Conservation (phyloP, 495 filamentous ascomycete species). For the Symbiotaphrina buchneri region DNA sequence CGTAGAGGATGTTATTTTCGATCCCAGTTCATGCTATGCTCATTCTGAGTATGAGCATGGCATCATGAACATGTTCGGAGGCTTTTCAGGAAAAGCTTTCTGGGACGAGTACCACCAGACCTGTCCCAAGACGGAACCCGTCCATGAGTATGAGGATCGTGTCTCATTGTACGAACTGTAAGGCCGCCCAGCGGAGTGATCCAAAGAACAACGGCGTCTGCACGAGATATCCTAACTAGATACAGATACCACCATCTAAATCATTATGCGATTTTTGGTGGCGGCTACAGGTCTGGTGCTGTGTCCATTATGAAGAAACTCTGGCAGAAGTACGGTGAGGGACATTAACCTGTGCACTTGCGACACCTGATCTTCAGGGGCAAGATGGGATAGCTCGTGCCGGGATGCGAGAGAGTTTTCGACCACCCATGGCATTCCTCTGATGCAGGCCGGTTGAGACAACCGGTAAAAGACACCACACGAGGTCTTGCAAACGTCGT, state of each 20-base stretch:
- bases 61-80: conserved; percentile 93
- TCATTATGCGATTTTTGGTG: conserved; percentile 67
- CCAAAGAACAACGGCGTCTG: too few relatives aligned
- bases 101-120: conserved; percentile 53
- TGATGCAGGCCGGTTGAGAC: too few relatives aligned
- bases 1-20: conserved; percentile 62
- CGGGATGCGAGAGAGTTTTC: too few relatives aligned
- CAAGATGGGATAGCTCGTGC: too few relatives aligned
- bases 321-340: conserved; percentile 36
- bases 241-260: conserved; percentile 79
- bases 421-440: too few relatives aligned
- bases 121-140: conserved; percentile 59
- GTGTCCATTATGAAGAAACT: conserved; percentile 54
- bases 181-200: too few relatives aligned
- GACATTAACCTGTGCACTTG: too few relatives aligned
- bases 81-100: conserved; percentile 43
- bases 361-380: too few relatives aligned
- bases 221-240: too few relatives aligned
- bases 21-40: conserved; percentile 59
- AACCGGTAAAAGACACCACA: too few relatives aligned
- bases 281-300: conserved; percentile 48
- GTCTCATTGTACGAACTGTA: conserved; percentile 62
- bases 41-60: conserved; percentile 79
- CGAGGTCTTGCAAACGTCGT: too few relatives aligned
- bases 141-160: conserved; percentile 66